Evolutionary conservation across 2,329 filamentous ascomycete genomes (phyloP), one percentile per base, ranked within the genome.

Genomic region (Podosphaera fusca): DNA sequence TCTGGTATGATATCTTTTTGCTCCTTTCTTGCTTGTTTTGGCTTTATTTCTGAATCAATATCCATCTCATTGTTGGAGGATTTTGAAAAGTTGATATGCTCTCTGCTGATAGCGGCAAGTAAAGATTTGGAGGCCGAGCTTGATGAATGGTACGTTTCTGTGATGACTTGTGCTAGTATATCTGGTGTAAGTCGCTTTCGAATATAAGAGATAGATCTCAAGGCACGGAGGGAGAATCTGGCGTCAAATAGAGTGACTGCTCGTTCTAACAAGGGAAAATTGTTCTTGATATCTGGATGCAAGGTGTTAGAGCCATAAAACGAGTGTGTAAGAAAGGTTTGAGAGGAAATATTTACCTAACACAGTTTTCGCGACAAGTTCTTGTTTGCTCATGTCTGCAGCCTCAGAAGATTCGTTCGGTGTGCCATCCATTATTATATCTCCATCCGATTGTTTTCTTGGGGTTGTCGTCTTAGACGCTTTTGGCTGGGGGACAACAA

Each of bases 201-300:
- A 69, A 96, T 82, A 57, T 88, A 89, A 46, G 92, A 95, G 73
- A 96, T 94, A 64, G 89, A 94, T 66, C 92, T 85, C 61, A 98
- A 79, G 60, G 92, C 92, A 68, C 92, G 81, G 61, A 98, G 84
- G 58, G 90, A 87, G 73, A 95, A 98, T 74, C 92, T 83, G 59
- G 89, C 81, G 72, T 98, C 92, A 70, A 96, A 98, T 65, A 94
- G 81, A 62, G 82, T 77, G 62, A 98, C 90, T 63, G 89, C 92
- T 66, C 88, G 85, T 67, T 95, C 89, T 67, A 98, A 78, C 62
- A 98, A 78, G 56, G 81, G 80, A 68, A 95, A 95, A 73, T 94
- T 95, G 76, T 80, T 83, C 73, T 89, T 92, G 73, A 98, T 94
- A 70, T 95, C 92, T 96, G 68, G 59, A 55, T 40, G 36, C 34